These are phyloP conservation scores for Larix kaempferi DNA, from an alignment of 75 land plant genomes.

Conservation along the genomic window DNA sequence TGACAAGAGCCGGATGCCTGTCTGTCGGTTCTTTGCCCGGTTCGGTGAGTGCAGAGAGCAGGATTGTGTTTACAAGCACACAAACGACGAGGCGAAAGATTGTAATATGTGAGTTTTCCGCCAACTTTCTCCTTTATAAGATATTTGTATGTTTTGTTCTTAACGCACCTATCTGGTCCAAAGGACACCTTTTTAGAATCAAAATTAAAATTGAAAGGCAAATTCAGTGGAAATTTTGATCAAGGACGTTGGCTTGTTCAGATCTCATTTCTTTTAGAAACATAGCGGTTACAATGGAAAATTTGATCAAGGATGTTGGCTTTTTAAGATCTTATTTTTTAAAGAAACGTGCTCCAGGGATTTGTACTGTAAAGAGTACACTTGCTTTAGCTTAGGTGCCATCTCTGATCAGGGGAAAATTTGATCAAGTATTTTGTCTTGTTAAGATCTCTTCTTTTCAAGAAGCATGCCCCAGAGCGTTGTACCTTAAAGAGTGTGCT, in stretches of 20 bases:
- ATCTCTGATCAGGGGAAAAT: not conserved
- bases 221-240: not conserved
- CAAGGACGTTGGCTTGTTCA: not conserved
- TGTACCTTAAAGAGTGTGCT: no score
- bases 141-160: not conserved
- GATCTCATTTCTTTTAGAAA: not conserved
- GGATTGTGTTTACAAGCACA: conserved; percentile 98
- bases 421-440: not conserved
- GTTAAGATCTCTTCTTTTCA: no score
- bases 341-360: not conserved
- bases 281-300: not conserved
- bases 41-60: conserved; percentile 98
- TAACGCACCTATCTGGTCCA: not conserved
- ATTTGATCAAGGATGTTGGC: not conserved
- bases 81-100: conserved; percentile 96
- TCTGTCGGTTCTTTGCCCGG: conserved; percentile 86
- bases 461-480: no score
- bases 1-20: conserved; percentile 94
- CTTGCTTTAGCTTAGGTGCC: no score
- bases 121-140: not conserved
- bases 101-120: conserved; percentile 82
- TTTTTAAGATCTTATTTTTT: not conserved
- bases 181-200: no score
- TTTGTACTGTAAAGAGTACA: no score
- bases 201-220: no score